Evolutionary conservation across 139 green algal genomes (phyloP).

Genomic region (Chlamydomonas schloesseri): DNA sequence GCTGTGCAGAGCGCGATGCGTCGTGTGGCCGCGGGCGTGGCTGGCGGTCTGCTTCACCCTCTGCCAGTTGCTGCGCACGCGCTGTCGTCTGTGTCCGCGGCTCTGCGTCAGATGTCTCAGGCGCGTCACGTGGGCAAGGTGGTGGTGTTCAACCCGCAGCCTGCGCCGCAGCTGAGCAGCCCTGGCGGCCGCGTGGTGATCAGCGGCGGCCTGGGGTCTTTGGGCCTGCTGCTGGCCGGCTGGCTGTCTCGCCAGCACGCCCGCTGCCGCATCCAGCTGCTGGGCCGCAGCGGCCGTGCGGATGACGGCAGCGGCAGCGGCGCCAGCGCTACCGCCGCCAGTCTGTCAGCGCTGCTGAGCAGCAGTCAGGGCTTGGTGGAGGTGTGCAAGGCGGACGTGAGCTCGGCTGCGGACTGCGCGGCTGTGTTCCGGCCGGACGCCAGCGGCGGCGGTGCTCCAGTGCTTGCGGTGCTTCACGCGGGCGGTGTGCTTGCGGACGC

Average conservation of each 20-base stretch:
- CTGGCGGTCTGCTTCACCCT: conserved; percentile 51
- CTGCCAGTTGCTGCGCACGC: conserved; percentile 54
- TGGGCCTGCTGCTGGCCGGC: conserved; percentile 70
- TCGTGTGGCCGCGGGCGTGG: conserved; percentile 54
- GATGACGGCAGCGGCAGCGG: conserved; percentile 10
- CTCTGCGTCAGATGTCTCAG: conserved; percentile 89
- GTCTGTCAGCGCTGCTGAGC: neutral
- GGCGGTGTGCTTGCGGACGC: conserved; percentile 75
- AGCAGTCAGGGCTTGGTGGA: neutral
- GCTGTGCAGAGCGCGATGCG: conserved; percentile 65
- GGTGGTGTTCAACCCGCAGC: conserved; percentile 64
- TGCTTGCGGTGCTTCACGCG: conserved; percentile 68
- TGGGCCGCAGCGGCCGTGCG: conserved; percentile 61
- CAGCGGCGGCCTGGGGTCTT: conserved; percentile 76
- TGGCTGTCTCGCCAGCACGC: conserved; percentile 66
- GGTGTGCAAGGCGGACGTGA: conserved; percentile 37
- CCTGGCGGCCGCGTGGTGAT: conserved; percentile 58
- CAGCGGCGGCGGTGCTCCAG: neutral
- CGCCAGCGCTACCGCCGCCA: neutral
- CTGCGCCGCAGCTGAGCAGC: neutral
- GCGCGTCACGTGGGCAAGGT: conserved; percentile 90
- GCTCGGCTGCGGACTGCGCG: conserved; percentile 10
- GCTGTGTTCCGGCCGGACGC: neutral
- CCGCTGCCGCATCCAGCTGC: conserved; percentile 57
- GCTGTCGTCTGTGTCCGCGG: conserved; percentile 64